Conservation (phyloP, 2,329 filamentous ascomycete species). For the Cladophialophora exuberans region DNA sequence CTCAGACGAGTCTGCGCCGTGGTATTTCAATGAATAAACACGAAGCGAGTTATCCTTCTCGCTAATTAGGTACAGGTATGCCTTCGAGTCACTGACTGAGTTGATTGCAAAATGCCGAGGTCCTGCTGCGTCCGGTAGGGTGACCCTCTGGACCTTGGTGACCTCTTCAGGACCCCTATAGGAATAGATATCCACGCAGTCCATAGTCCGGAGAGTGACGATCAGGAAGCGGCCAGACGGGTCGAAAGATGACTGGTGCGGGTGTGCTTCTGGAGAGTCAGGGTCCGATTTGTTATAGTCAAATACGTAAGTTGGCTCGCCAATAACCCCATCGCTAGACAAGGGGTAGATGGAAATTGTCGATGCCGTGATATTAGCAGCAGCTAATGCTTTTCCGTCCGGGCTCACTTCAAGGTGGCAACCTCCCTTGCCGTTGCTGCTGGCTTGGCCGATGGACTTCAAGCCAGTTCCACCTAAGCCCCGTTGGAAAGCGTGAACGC, state of each 20-base stretch:
- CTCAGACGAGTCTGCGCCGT: not conserved
- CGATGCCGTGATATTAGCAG: constrained; percentile 14
- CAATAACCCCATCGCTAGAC: constrained; percentile 5
- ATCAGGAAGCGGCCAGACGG: constrained; percentile 16
- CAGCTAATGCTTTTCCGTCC: constrained; percentile 12
- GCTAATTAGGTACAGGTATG: constrained; percentile 20
- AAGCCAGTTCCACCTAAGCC: not conserved
- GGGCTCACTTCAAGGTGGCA: constrained; percentile 13
- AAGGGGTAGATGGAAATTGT: constrained; percentile 17
- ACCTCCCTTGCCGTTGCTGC: constrained; percentile 21
- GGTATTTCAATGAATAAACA: constrained; percentile 5
- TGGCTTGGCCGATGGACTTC: not conserved
- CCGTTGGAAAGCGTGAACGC: constrained; percentile 9
- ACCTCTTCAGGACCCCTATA: constrained; percentile 1
- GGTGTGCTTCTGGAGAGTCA: constrained; percentile 7
- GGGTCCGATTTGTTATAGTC: constrained; percentile 15
- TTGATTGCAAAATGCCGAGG: constrained; percentile 17
- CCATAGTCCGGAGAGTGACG: constrained; percentile 15
- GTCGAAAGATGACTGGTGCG: constrained; percentile 20
- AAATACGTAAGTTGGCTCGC: constrained; percentile 7
- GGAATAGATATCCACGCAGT: constrained; percentile 14
- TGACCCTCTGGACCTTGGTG: constrained; percentile 3
- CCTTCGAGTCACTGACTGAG: constrained; percentile 1
- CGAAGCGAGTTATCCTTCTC: constrained; percentile 24
- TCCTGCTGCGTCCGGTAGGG: constrained; percentile 5